Base-by-base conservation (phyloP, 108 stramenopile genomes). In the Skeletonema costatum region DNA sequence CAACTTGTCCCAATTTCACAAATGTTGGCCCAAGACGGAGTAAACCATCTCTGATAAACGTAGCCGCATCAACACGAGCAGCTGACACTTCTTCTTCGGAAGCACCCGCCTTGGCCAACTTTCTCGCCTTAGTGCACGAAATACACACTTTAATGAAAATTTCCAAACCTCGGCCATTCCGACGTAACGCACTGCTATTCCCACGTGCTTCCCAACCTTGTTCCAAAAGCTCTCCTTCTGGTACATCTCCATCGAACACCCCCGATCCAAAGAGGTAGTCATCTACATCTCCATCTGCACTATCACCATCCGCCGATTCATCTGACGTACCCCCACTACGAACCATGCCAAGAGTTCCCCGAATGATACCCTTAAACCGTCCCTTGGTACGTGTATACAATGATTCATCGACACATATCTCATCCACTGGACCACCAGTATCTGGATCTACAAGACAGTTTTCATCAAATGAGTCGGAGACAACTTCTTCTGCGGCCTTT, bases 1-100 rank as follows among this genome's bases (percentile, higher is more conserved):
- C 77, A 1, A 88, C 87, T 68, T 92, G 91, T 33, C 91, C 91
- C 35, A 98, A 75, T 78, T 98, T 98, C 68, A 98, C 96, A 85
- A 98, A 98, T 2, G 93, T 97, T 10, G 98, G 98, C 32, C 98
- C 98, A 60, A 98, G 76, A 56, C 78, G 87, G 32, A 98, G 78
- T 71, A 97, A 80, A 11, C 88, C 90, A 75, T 96, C 94, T 25
- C 94, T 85, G 68, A 97, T 89, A 64, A 93, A 95, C n/a, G 78
- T 82, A 33, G 96, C 96, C 1, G 94, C 92, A 59, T 83, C 90
- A 8, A 70, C 83, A 73, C 88, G 86, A 5, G 92, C 93, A 35
- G 81, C 68, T 39, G 85, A 63, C 29, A 92, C 72, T 70, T 90
- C 92, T 50, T 88, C 85, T 32, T 90, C 89, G 4, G 82, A 71